Base-by-base conservation (phyloP, 1,284 basidiomycete species). In the Ceratobasidium sp. region DNA sequence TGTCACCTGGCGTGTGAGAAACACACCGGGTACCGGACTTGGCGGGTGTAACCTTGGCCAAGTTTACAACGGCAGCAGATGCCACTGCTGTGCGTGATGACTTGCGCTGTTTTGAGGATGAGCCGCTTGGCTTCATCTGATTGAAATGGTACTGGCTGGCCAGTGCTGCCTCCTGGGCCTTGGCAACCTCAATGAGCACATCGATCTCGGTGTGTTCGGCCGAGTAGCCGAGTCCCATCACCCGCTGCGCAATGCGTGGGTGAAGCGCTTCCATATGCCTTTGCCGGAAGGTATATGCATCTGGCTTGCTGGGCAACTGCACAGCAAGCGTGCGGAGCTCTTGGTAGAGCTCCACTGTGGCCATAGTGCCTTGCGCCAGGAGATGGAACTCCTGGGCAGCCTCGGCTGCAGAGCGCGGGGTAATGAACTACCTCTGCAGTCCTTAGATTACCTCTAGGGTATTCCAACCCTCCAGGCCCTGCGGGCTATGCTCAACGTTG, bases 391-490 rank as follows among this genome's bases (percentile, higher is more conserved):
- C 42, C 5, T 66, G 64, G 17, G 64, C 64, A 17, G 64, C 42
- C n/a, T 48, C 42, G 15, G 64, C 42, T 3, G 64, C 64, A 5
- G 20, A 46, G 3, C 20, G 15, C 12, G 23, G 64, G 5, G 42
- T 66, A 4, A 66, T 66, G n/a, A 66, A 66, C 17, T 20, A 12
- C 33, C 64, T 20, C 26, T 66, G 64, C 9, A 66, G 64, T 20
- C 64, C 64, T 10, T 48, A 42, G 23, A 66, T 46, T 10, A 66
- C 64, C 23, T 46, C 64, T 15, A 66, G 23, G 23, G 64, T 66
- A 15, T 20, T 66, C 64, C 64, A 66, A 5, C 64, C 40, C 5
- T 26, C n/a, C n/a, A 20, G 40, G 3, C 64, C 64, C 42, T 28
- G 64, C 0, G 33, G 7, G 42, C 23, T 44, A 1, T 7, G 17